Evolutionary conservation across 768 basidiomycete species (phyloP), one percentile per base, ranked within the genome.

Genomic region (Scleroderma bovista): DNA sequence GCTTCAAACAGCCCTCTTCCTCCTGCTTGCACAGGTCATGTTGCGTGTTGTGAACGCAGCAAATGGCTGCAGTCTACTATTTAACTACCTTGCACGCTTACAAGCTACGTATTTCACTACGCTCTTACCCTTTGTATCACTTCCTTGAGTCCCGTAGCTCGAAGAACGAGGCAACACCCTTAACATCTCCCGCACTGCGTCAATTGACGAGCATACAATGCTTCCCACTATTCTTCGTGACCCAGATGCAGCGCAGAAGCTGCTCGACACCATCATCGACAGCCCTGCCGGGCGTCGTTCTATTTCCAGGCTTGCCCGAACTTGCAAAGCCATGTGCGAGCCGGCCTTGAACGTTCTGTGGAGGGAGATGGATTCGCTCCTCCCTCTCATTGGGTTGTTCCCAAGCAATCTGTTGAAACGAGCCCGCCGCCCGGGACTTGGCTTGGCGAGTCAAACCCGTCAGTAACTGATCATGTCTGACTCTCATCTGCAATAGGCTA

Each of bases 321-420:
- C 87, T 41, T 88, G 87, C 68, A 80, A 76, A 54, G 79, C 81
- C n/a, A 71, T 88, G 63, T 80, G 75, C 56, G 86, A 84, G 56
- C 85, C 85, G 13, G 79, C 82, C n/a, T 61, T 89, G 57, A 72
- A 82, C 62, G 70, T 83, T 44, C 72, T 90, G 26, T 90, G 88
- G 88, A 79, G 76, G 61, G 88, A 90, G 58, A 69, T 90, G 49
- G 86, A 89, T 63, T 86, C 84, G 12, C 71, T 89, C 51, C 68
- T 80, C 41, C 88, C 88, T 10, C 71, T 90, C 50, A 71, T 89
- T 50, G 81, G 82, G 32, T 63, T 88, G 48, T 89, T 90, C 63
- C 88, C 88, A 13, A 72, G 70, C 50, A 72, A 76, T 54, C 59
- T 88, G 55, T 70, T 88, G 67, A 86, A 80, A 68, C 86, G 80